These are phyloP conservation scores for Euphorbia corollata DNA, from an alignment of 441 rosid species.

Conservation along the genomic window DNA sequence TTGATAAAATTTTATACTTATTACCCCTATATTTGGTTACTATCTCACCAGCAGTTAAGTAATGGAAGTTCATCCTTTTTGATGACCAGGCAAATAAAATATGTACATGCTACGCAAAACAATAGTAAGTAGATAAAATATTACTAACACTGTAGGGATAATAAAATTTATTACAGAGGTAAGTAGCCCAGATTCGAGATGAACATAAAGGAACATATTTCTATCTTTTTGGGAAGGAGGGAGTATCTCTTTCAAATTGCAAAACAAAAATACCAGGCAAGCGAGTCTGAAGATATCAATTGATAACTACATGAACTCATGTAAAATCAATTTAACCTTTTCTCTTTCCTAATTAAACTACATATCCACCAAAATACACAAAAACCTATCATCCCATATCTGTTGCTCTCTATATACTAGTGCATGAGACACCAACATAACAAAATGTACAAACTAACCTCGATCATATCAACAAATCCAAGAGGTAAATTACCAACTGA, in stretches of 20 bases:
- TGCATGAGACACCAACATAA: not conserved
- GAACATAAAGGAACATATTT: no score
- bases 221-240: no score
- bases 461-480: constrained; percentile 60
- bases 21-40: no score
- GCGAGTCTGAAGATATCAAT: not conserved
- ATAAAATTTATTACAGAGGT: no score
- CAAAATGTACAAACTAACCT: constrained; percentile 38
- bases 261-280: not conserved
- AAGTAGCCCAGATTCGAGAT: no score
- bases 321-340: not conserved
- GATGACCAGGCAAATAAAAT: no score
- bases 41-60: no score
- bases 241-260: not conserved
- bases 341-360: not conserved
- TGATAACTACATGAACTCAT: not conserved
- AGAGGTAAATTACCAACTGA: constrained; percentile 93
- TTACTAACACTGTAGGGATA: no score
- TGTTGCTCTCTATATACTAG: not conserved
- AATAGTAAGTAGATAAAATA: no score
- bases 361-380: not conserved
- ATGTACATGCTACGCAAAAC: no score
- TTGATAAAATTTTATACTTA: no score
- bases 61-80: no score
- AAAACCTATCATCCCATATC: not conserved